Conservation (phyloP, 108 stramenopile genomes). For the Cyclotella baltica region DNA sequence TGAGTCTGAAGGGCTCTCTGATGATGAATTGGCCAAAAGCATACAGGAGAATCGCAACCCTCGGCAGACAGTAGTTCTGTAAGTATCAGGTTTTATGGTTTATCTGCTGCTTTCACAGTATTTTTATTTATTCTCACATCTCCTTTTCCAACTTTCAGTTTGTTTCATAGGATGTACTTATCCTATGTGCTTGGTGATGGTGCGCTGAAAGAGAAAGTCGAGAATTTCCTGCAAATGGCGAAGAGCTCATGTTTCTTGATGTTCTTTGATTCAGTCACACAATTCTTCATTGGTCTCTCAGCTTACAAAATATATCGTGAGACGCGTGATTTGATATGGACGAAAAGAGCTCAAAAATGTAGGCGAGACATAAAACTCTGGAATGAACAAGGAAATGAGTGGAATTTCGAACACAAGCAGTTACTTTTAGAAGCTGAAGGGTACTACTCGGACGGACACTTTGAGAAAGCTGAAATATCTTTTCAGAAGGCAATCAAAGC, state of each 20-base stretch:
- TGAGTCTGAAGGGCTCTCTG: not conserved
- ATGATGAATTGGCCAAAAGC: not conserved
- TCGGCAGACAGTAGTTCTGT: not conserved
- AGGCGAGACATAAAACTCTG: conserved; percentile 14
- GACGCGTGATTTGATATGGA: conserved; percentile 1
- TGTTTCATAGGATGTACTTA: too few species aligned
- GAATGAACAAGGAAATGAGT: not conserved
- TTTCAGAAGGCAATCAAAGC: conserved; percentile 28
- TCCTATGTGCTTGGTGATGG: too few species aligned
- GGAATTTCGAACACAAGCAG: conserved; percentile 37
- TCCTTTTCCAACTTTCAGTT: too few species aligned
- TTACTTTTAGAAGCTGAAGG: conserved; percentile 32
- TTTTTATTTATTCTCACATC: not conserved
- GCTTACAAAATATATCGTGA: conserved; percentile 17
- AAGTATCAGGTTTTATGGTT: not conserved
- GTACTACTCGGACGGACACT: conserved; percentile 5
- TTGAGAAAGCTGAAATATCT: not conserved
- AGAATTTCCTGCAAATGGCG: too few species aligned
- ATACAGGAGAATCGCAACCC: not conserved
- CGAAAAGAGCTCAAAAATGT: not conserved
- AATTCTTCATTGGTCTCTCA: conserved; percentile 14
- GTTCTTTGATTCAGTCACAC: not conserved
- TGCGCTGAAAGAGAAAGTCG: too few species aligned
- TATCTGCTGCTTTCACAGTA: not conserved
- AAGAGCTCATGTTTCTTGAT: not conserved